A percentile compares a stretch with the other conserved stretches of the same genome.
These are phyloP conservation scores for Pseudomassariella vexata DNA, from an alignment of 2,329 filamentous ascomycete genomes.

Conservation along the genomic window DNA sequence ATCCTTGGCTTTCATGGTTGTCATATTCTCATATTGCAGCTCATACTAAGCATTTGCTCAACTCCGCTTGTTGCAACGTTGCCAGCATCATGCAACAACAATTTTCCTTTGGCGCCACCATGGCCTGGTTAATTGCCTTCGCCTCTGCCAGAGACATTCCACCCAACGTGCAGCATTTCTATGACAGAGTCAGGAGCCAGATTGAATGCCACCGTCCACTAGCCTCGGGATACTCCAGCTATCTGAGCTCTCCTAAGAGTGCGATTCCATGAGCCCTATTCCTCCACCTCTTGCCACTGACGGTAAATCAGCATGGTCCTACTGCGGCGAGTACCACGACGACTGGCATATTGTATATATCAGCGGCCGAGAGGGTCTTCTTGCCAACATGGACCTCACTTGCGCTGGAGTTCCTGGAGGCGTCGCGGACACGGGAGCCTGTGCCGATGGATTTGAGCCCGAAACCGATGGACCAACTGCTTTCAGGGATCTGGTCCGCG, in stretches of 20 bases:
- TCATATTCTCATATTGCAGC: too few relatives aligned
- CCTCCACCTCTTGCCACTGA: background rate
- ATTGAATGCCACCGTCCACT: constrained; percentile 23
- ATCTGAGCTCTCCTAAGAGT: constrained; percentile 20
- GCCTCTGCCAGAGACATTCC: constrained; percentile 15
- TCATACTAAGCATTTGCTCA: too few relatives aligned
- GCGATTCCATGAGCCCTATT: background rate
- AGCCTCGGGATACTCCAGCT: constrained; percentile 25
- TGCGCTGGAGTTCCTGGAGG: constrained; percentile 45
- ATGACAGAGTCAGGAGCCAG: constrained; percentile 22
- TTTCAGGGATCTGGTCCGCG: constrained; percentile 30
- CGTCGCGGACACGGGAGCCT: constrained; percentile 33
- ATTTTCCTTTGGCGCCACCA: too few relatives aligned
- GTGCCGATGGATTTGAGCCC: constrained; percentile 21
- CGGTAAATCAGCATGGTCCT: constrained; percentile 20
- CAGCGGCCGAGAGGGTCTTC: constrained; percentile 29
- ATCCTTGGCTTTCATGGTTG: too few relatives aligned
- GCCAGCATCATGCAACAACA: too few relatives aligned
- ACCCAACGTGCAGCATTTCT: constrained; percentile 21
- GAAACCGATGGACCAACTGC: constrained; percentile 35
- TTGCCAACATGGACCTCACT: constrained; percentile 54
- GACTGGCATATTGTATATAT: constrained; percentile 35
- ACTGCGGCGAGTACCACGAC: constrained; percentile 36
- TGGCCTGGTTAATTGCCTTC: too few relatives aligned
- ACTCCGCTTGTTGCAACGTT: too few relatives aligned